These are phyloP conservation scores for Alternaria angustiovoidea DNA, from an alignment of 2,329 filamentous ascomycete species.

Conservation along the genomic window DNA sequence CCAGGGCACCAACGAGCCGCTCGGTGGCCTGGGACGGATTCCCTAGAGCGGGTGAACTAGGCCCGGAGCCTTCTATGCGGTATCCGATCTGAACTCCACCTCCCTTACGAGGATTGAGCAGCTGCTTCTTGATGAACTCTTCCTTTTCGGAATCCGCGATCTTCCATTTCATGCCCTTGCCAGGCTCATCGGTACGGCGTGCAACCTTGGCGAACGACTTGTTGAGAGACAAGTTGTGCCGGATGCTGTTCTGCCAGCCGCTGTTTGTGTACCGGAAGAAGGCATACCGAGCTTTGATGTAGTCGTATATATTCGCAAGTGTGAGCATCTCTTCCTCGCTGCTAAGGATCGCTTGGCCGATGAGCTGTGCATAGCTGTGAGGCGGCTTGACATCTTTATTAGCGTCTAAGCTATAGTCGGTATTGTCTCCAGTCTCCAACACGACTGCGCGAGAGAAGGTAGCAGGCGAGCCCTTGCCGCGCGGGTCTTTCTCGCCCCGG, in stretches of 20 bases:
- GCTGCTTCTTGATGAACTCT: constrained; percentile 80
- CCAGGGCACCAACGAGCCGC: constrained; percentile 55
- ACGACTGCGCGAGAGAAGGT: constrained; percentile 60
- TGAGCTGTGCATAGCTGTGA: constrained; percentile 96
- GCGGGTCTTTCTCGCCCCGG: constrained; percentile 45
- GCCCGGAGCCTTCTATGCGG: constrained; percentile 68
- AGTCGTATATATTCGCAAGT: constrained; percentile 90
- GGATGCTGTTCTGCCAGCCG: constrained; percentile 99
- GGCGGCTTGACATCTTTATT: constrained; percentile 93
- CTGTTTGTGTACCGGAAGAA: constrained; percentile 87
- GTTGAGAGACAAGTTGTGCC: constrained; percentile 94
- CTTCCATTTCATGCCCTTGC: constrained; percentile 99
- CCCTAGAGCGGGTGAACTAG: constrained; percentile 68
- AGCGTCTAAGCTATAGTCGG: constrained; percentile 82
- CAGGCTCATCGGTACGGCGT: constrained; percentile 90
- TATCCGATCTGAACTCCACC: constrained; percentile 36
- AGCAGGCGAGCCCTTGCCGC: constrained; percentile 57
- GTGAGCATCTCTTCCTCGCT: constrained; percentile 89
- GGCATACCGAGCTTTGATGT: constrained; percentile 88
- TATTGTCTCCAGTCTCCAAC: constrained; percentile 63
- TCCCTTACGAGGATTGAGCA: constrained; percentile 55
- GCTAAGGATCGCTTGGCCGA: constrained; percentile 92
- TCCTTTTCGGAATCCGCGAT: constrained; percentile 84
- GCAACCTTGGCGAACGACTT: constrained; percentile 95
- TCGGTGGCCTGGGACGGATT: constrained; percentile 60